These are phyloP conservation scores for Ustilago vetiveriae DNA, from an alignment of 1,284 basidiomycete genomes.

Conservation along the genomic window DNA sequence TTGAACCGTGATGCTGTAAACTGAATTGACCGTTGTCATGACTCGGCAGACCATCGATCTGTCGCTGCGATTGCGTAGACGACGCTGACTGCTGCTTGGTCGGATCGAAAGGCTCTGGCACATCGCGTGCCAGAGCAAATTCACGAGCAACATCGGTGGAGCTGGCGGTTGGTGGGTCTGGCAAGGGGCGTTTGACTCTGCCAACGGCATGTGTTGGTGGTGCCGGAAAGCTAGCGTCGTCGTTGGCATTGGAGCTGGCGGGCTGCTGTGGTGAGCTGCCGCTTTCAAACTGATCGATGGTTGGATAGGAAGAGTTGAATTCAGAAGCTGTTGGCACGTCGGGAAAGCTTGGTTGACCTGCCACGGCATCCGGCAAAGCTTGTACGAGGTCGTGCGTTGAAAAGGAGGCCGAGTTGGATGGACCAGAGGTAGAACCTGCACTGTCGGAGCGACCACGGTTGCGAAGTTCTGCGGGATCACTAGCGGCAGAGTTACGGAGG, in stretches of 20 bases:
- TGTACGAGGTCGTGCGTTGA: conserved; percentile 22
- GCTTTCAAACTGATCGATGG: conserved; percentile 56
- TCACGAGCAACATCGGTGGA: conserved; percentile 41
- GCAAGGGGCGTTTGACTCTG: conserved; percentile 38
- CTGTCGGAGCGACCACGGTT: conserved; percentile 25
- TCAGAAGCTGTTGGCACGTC: conserved; percentile 45
- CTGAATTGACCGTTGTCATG: conserved; percentile 26
- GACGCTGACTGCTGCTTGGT: conserved; percentile 7
- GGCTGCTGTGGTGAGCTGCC: conserved; percentile 2
- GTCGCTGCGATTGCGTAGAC: conserved; percentile 7
- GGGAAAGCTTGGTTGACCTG: conserved; percentile 18
- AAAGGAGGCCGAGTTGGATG: conserved; percentile 17
- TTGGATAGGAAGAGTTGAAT: conserved; percentile 51
- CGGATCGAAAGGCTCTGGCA: conserved; percentile 45
- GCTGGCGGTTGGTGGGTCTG: conserved; percentile 37
- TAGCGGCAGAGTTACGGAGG: conserved; percentile 32
- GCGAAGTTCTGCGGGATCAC: conserved; percentile 38
- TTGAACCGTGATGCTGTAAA: conserved; percentile 14
- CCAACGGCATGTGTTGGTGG: conserved; percentile 43
- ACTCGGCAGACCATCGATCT: conserved; percentile 35
- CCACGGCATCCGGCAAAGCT: conserved; percentile 12
- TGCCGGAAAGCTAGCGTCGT: conserved; percentile 30
- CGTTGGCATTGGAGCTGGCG: conserved; percentile 3
- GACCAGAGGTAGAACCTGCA: conserved; percentile 4
- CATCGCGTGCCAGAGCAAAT: conserved; percentile 44